Percentiles rank a stretch among this genome's conserved stretches.
phyloP scores from a whole-genome alignment of 331 rosid genomes.

The Dryas integrifolia region DNA sequence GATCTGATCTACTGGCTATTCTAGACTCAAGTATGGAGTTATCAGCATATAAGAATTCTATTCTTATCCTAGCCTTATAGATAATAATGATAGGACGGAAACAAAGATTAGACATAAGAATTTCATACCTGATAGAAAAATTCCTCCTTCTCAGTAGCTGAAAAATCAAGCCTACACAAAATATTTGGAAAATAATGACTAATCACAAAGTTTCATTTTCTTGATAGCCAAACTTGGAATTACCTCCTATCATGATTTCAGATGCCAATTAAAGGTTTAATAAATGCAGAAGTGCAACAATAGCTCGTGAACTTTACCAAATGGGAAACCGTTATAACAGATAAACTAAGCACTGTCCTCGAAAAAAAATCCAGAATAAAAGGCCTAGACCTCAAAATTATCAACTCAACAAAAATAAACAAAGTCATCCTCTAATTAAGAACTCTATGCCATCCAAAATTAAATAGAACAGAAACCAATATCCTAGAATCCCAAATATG shows the following conservation, averaged over 20 bases:
- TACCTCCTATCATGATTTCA: slow-evolving; percentile 8
- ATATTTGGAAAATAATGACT: background rate
- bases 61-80: background rate
- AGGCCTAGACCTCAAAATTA: background rate
- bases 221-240: background rate
- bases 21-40: background rate
- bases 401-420: slow-evolving; percentile 3
- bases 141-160: slow-evolving; percentile 60
- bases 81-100: background rate
- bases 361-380: background rate
- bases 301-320: background rate
- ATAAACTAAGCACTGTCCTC: background rate
- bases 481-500: background rate
- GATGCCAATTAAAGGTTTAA: background rate
- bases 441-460: background rate
- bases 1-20: background rate
- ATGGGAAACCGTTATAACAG: background rate
- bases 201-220: slow-evolving; percentile 1
- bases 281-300: slow-evolving; percentile 18
- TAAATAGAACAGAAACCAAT: background rate
- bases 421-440: background rate
- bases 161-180: slow-evolving; percentile 73
- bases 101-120: background rate
- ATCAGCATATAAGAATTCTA: background rate
- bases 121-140: slow-evolving; percentile 76